These are phyloP conservation scores for Brassica rapa DNA, from an alignment of 345 rosid genomes.

Conservation along the genomic window DNA sequence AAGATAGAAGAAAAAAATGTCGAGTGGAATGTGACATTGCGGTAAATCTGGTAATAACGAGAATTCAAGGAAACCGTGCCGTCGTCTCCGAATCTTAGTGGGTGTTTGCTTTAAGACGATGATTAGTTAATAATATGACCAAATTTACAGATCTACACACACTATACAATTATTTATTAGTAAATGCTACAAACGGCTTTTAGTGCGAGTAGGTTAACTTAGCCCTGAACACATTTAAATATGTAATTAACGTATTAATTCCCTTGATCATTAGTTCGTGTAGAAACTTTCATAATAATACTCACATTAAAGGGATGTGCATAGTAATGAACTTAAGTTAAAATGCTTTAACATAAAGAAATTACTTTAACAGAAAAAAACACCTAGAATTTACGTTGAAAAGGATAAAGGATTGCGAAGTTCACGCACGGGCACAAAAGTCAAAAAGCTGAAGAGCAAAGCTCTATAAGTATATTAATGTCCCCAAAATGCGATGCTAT, in stretches of 20 bases:
- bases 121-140: conserved; percentile 12
- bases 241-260: neutral
- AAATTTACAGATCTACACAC: conserved; percentile 11
- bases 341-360: neutral
- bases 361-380: neutral
- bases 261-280: neutral
- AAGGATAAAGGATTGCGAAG: conserved; percentile 20
- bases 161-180: neutral
- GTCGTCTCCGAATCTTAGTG: conserved; percentile 37
- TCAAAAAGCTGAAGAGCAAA: conserved; percentile 40
- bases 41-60: conserved; percentile 36
- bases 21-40: conserved; percentile 37
- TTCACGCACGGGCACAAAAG: conserved; percentile 41
- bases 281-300: neutral
- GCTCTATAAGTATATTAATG: conserved; percentile 21
- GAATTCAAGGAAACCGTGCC: conserved; percentile 32
- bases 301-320: neutral
- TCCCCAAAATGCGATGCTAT: conserved; percentile 39
- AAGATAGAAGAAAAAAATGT: neutral
- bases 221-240: neutral
- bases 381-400: neutral
- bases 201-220: conserved; percentile 31
- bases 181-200: conserved; percentile 31
- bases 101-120: conserved; percentile 17
- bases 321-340: conserved; percentile 1